Conservation (phyloP, 2,329 filamentous ascomycete species). For the Venturia carpophila region DNA sequence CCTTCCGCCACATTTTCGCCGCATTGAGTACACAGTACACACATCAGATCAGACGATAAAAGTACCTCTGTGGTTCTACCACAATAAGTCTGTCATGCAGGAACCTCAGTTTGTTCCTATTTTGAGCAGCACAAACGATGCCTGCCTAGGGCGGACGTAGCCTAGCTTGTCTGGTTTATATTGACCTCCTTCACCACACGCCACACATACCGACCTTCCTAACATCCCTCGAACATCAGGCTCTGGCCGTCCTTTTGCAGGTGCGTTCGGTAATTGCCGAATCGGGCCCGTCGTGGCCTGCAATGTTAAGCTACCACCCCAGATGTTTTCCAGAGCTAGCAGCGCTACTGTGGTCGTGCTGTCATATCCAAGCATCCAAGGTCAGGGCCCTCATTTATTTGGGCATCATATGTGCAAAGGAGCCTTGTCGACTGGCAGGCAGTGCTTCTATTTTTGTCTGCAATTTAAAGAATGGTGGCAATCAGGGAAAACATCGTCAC, state of each 20-base stretch:
- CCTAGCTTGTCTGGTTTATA: background rate
- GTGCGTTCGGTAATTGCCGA: background rate
- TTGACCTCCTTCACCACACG: background rate
- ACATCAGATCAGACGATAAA: background rate
- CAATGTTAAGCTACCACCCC: background rate
- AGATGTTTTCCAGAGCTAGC: background rate
- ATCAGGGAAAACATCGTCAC: background rate
- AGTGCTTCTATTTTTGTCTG: constrained; percentile 1
- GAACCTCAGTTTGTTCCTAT: background rate
- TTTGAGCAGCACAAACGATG: background rate
- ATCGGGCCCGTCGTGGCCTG: background rate
- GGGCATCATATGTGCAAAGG: background rate
- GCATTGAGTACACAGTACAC: background rate
- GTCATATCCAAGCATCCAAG: background rate
- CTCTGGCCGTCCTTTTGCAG: background rate
- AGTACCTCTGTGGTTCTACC: background rate
- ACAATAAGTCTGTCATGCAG: background rate
- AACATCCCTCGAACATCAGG: background rate
- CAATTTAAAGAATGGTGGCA: background rate
- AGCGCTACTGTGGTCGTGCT: background rate
- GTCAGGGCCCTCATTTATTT: background rate
- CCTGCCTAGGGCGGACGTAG: background rate
- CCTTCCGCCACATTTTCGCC: background rate
- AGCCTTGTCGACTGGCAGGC: background rate
- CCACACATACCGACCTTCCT: background rate